Evolutionary conservation across 805 yeast species (phyloP), one percentile per base, ranked within the genome.

Genomic region (Candida sakaeoensis): DNA sequence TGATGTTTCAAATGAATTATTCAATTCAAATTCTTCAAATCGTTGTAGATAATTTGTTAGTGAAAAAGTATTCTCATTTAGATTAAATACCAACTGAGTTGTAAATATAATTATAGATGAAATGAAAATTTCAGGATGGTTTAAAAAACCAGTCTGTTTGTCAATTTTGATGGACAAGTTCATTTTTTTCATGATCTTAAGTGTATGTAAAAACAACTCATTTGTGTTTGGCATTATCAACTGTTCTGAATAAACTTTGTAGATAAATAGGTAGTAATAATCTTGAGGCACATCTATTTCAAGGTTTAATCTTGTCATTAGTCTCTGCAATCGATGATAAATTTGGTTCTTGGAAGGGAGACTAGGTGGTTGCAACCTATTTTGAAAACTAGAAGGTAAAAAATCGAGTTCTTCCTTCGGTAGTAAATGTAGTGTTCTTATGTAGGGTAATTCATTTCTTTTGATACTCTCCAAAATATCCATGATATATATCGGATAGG

Each of bases 161-260:
- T 19, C 9, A 4, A 21, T n/a, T 4, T 3, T 3, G 26, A 60
- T 45, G n/a, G 52, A 32, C 10, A 15, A 8, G 5, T 16, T 31
- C 8, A 55, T 18, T 33, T 36, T 38, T 17, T 46, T 35, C 8
- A 50, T 31, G 16, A 63, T 25, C 6, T 44, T 43, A 8, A 67
- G 62, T 21, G 69, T 55, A 0, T 53, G 40, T 22, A 33, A n/a
- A 18, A 72, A 71, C 2, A 81, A 49, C 28, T 74, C 74, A 2
- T 80, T 66, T 1, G 89, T 51, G 41, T 65, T 60, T 3, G 71
- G 71, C 7, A 68, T 77, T 5, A 80, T 47, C 12, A 74, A 53
- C 31, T 74, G 47, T 31, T 74, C 73, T 3, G 66, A 55, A 3
- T 72, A 57, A 1, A 68, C 42, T 41, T 65, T 63, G 39, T 75